These are phyloP conservation scores for Amanita phalloides DNA, from an alignment of 768 basidiomycete genomes.

Conservation along the genomic window DNA sequence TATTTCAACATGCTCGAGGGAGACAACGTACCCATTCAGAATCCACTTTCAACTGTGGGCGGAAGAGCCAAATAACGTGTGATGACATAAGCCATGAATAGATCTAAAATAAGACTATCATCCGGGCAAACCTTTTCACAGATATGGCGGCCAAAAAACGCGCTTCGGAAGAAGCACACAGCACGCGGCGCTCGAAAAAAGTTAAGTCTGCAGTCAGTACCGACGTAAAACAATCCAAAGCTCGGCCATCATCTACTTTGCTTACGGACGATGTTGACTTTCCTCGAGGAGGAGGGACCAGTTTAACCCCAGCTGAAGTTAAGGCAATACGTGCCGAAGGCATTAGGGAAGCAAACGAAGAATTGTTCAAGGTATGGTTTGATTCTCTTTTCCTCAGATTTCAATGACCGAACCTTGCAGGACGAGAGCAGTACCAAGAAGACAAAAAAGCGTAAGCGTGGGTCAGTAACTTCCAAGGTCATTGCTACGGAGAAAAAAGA, in stretches of 20 bases:
- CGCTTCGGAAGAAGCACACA: constrained; percentile 40
- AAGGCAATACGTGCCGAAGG: constrained; percentile 81
- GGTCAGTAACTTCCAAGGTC: constrained; percentile 27
- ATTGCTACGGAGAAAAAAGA: constrained; percentile 37
- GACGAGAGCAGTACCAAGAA: constrained; percentile 30
- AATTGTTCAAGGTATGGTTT: constrained; percentile 54
- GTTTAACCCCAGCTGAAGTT: constrained; percentile 80
- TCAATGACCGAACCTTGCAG: constrained; percentile 14
- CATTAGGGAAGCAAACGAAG: constrained; percentile 71
- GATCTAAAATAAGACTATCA: not conserved
- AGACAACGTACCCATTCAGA: constrained; percentile 25
- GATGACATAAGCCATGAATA: constrained; percentile 2
- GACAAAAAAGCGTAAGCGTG: constrained; percentile 36
- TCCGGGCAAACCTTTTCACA: not conserved
- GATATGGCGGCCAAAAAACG: constrained; percentile 51
- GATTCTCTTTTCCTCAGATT: not conserved
- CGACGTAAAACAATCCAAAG: constrained; percentile 15
- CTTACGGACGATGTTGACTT: constrained; percentile 77
- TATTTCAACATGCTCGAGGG: not conserved
- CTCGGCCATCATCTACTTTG: constrained; percentile 19
- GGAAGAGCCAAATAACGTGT: not conserved
- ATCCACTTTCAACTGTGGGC: not conserved
- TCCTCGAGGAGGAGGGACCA: constrained; percentile 89
- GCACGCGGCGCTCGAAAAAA: constrained; percentile 49
- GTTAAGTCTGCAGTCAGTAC: constrained; percentile 31